phyloP scores from a whole-genome alignment of 352 stramenopile genomes.

The Phytophthora gonapodyides region DNA sequence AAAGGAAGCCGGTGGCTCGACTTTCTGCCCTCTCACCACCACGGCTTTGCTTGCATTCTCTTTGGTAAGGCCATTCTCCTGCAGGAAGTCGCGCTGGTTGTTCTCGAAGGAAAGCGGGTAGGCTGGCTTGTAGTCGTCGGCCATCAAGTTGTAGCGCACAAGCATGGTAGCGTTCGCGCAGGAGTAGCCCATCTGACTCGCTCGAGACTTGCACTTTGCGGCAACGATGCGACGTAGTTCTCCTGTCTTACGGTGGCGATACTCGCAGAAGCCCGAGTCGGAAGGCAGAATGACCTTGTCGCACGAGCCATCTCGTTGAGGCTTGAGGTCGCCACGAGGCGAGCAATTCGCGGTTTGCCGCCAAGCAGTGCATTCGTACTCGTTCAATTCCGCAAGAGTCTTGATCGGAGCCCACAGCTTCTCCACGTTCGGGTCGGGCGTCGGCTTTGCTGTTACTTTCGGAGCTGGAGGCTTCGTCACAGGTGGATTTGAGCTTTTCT shows the following conservation, averaged over 20 bases:
- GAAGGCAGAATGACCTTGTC: slow-evolving; percentile 32
- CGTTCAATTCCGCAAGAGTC: slow-evolving; percentile 35
- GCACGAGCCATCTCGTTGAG: slow-evolving; percentile 38
- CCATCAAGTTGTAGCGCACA: slow-evolving; percentile 48
- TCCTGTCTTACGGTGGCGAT: slow-evolving; percentile 43
- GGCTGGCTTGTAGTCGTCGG: slow-evolving; percentile 50
- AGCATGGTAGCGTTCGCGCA: slow-evolving; percentile 53
- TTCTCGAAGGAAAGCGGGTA: slow-evolving; percentile 34
- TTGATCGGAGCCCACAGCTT: slow-evolving; percentile 29
- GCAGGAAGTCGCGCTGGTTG: slow-evolving; percentile 29
- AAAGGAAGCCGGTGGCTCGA: slow-evolving; percentile 23
- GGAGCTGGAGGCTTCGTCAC: slow-evolving; percentile 9
- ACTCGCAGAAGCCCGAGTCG: slow-evolving; percentile 60
- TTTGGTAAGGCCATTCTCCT: slow-evolving; percentile 43
- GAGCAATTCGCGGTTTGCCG: slow-evolving; percentile 48
- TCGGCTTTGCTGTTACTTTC: slow-evolving; percentile 12
- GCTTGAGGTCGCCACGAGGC: slow-evolving; percentile 35
- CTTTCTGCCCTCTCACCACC: slow-evolving; percentile 41
- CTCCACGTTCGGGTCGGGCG: slow-evolving; percentile 8
- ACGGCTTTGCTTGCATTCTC: slow-evolving; percentile 41
- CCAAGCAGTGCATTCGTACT: slow-evolving; percentile 60
- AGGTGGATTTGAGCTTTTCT: slow-evolving; percentile 5
- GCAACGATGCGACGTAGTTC: slow-evolving; percentile 41
- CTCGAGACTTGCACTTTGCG: slow-evolving; percentile 58
- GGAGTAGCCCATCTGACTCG: slow-evolving; percentile 41